Base-by-base conservation (phyloP, 2,329 filamentous ascomycete genomes). In the Lecanicillium sp. region DNA sequence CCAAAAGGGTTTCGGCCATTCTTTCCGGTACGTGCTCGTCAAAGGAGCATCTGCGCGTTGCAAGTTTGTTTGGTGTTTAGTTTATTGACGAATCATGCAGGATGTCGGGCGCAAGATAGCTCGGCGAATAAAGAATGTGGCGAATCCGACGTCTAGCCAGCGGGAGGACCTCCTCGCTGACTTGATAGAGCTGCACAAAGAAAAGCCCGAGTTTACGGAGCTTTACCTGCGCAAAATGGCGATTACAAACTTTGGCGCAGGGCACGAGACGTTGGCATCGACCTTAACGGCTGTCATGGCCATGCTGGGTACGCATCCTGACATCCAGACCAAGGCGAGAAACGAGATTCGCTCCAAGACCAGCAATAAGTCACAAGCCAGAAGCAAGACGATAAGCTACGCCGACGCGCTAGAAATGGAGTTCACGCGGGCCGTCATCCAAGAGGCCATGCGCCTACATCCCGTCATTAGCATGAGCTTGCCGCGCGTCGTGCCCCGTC, bases 241-340 rank as follows among this genome's bases (percentile, higher is more conserved):
- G 2, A 64, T 76, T 2, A 77, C 75, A 2, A 78, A 78, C 52
- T 78, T 78, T 53, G 75, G 75, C 10, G 75, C 75, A 1, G 75
- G 75, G 0, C 75, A 78, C 50, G 75, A 78, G 54, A 78, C 75
- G 0, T 67, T 77, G 63, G 73, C 72, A 10, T 74, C 74, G 1
- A 74, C 75, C 0, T 56, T 78, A 6, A 77, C 74, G 0, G 70
- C 75, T 3, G 62, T 68, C 19, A 56, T 79, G 39, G 62, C 71
- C 39, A 68, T 75, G 65, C 62, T 79, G 20, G 72, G 66, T 1
- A 66, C 67, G 0, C 64, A 72, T 24, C 32, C 54, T 0, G 54
- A 58, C 0, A 59, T 67, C 0, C 67, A 70, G 35, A 20, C 48
- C 1, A 59, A 53, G 2, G 62, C 73, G 0, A 51, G 55, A 1